These are phyloP conservation scores for Isatis tinctoria DNA, from an alignment of 345 rosid species.

Conservation along the genomic window DNA sequence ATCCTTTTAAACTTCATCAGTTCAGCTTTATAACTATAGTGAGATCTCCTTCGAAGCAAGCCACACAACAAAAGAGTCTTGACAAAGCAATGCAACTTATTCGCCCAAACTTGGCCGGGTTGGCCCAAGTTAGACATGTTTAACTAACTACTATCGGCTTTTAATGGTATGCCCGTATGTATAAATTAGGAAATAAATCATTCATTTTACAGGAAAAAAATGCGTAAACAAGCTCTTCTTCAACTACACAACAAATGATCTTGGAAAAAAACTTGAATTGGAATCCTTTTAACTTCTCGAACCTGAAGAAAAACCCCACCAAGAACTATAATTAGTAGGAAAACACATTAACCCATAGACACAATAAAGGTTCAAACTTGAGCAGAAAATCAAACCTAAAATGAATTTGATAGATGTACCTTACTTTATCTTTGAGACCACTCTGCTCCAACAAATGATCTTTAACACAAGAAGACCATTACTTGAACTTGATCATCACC, in stretches of 20 bases:
- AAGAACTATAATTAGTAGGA: background rate
- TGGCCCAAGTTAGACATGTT: background rate
- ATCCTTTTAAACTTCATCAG: background rate
- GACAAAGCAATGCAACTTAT: background rate
- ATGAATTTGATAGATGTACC: slow-evolving; percentile 5
- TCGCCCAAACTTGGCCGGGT: background rate
- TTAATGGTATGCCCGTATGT: background rate
- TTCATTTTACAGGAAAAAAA: background rate
- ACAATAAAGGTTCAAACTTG: background rate
- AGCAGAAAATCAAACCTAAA: background rate
- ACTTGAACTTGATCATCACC: background rate
- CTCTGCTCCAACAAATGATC: background rate
- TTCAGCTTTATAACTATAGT: background rate
- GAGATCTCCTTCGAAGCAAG: background rate
- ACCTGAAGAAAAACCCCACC: background rate
- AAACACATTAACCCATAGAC: background rate
- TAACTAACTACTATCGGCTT: background rate
- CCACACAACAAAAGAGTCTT: background rate
- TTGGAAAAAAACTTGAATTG: background rate
- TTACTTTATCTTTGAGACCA: background rate
- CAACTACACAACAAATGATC: no score
- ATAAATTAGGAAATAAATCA: background rate
- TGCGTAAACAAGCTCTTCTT: no score
- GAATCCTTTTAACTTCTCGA: background rate
- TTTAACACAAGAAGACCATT: background rate